Base-by-base conservation (phyloP, 2,329 filamentous ascomycete genomes). In the Aschersonia sp. region DNA sequence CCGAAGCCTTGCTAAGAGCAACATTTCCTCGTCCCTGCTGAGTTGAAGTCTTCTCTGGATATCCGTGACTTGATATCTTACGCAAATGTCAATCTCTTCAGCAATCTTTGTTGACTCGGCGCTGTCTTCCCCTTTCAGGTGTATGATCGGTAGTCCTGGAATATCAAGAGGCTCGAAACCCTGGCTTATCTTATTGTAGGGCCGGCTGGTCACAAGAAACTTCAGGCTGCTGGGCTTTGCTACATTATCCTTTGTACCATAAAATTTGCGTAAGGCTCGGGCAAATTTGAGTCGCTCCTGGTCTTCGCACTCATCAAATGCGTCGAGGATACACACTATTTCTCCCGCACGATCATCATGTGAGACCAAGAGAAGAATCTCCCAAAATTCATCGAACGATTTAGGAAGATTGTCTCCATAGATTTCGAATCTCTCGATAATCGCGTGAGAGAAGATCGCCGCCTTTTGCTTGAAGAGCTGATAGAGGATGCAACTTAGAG, bases 401-500 rank as follows among this genome's bases (percentile, higher is more conserved):
- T 14, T 42, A 4, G 22, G 12, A 42, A 42, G 9, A 14, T 6
- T n/a, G 7, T 8, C 2, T 7, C 14, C 14, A 14, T 11, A 29
- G 1, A 4, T 11, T 42, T 42, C 41, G 22, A 42, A 29, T 12
- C 55, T 57, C 29, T 56, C 30, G 46, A 55, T 30, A 39, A 60
- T 50, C 2, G 47, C 14, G 9, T 54, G 46, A 0, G 57, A 54
- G 12, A 63, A 50, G 0, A 64, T 49, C 35, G 10, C 30, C 2
- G 49, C 50, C 11, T 52, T 54, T 39, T 57, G 51, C 0, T 8
- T 40, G 45, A 70, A 63, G 1, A 71, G 49, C 33, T 70, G 67
- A n/a, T 60, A 62, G 5, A 71, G 42, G 0, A 70, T 53, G 29
- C 57, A 60, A 32, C 60, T 58, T 0, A 70, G 40, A 9, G 66